Evolutionary conservation across 2,329 filamentous ascomycete species (phyloP).

Genomic region (Myotisia sp.): DNA sequence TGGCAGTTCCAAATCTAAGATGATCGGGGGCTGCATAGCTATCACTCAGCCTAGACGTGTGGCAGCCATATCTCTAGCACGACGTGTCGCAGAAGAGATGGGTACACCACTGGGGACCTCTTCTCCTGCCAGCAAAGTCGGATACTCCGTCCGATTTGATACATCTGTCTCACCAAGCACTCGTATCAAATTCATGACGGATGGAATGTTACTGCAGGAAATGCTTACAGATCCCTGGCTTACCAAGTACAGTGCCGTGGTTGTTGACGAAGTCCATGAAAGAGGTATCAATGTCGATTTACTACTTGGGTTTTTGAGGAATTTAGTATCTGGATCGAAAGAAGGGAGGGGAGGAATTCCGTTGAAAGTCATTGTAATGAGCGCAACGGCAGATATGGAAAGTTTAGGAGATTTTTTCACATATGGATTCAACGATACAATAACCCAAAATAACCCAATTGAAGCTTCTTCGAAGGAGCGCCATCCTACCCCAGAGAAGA

Average conservation of each 20-base stretch:
- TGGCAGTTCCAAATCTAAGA: conserved; percentile 31
- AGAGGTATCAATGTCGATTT: conserved; percentile 88
- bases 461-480: not conserved
- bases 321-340: conserved; percentile 47
- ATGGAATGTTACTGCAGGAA: conserved; percentile 92
- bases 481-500: conserved; percentile 4
- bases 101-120: conserved; percentile 47
- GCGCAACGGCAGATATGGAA: conserved; percentile 82
- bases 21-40: conserved; percentile 66
- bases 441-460: conserved; percentile 5
- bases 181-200: conserved; percentile 83
- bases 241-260: conserved; percentile 70
- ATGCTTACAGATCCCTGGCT: conserved; percentile 73
- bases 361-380: conserved; percentile 90
- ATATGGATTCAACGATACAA: conserved; percentile 16
- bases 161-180: conserved; percentile 69
- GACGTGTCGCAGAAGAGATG: conserved; percentile 75
- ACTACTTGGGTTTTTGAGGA: conserved; percentile 73
- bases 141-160: conserved; percentile 92
- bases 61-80: conserved; percentile 78
- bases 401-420: conserved; percentile 62
- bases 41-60: conserved; percentile 91
- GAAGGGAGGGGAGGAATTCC: conserved; percentile 55
- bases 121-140: conserved; percentile 52
- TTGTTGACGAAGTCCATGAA: conserved; percentile 96